Conservation (phyloP, 1,139 yeast genomes). For the Taphrina wiesneri region DNA sequence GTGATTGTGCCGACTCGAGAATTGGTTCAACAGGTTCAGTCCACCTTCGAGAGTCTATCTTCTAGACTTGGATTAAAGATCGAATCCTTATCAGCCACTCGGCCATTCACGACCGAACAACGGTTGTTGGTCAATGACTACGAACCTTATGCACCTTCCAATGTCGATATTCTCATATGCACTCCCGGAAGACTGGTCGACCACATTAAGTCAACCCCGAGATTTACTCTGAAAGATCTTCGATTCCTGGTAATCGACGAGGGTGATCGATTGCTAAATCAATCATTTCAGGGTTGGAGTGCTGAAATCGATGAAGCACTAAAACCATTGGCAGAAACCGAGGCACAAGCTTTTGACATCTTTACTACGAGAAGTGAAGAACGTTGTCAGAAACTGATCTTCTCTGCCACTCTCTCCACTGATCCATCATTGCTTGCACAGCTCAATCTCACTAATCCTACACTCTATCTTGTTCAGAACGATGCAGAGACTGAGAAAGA, state of each 20-base stretch:
- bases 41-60: slow-evolving; percentile 60
- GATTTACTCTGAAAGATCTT: slow-evolving; percentile 50
- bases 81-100: slow-evolving; percentile 61
- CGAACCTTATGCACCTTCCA: slow-evolving; percentile 51
- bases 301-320: slow-evolving; percentile 49
- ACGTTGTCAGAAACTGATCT: slow-evolving; percentile 61
- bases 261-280: slow-evolving; percentile 88
- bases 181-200: slow-evolving; percentile 97
- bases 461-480: slow-evolving; percentile 64
- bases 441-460: slow-evolving; percentile 66
- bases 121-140: slow-evolving; percentile 47
- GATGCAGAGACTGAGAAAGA: slow-evolving; percentile 35
- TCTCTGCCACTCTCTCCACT: slow-evolving; percentile 91
- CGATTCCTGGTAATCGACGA: slow-evolving; percentile 84
- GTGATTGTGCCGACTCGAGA: slow-evolving; percentile 89
- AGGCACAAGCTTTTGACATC: slow-evolving; percentile 5
- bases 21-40: slow-evolving; percentile 74
- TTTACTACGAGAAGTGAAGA: slow-evolving; percentile 32
- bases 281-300: slow-evolving; percentile 91
- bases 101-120: slow-evolving; percentile 69
- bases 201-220: slow-evolving; percentile 55
- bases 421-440: slow-evolving; percentile 83
- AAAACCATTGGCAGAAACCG: slow-evolving; percentile 7
- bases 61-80: slow-evolving; percentile 67
- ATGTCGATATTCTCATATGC: slow-evolving; percentile 65